Evolutionary conservation across 2,329 filamentous ascomycete species (phyloP), one percentile per base, ranked within the genome.

Genomic region (Colletotrichum simmondsii): DNA sequence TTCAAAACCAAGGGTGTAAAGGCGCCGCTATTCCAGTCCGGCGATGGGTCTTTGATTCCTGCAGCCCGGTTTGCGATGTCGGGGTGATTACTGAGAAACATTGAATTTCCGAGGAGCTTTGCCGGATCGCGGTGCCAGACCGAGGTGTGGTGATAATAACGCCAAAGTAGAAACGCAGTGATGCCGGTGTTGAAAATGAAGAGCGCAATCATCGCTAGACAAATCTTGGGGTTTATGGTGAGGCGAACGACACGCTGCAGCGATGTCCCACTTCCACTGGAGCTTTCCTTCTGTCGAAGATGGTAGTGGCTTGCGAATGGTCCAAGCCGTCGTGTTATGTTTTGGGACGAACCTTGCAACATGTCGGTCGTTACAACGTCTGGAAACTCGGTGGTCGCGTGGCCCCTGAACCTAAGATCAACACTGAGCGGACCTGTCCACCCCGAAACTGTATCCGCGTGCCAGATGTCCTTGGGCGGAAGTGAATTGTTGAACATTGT

Each of bases 71-170:
- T 42, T 4, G 26, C 26, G 7, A 68, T 22, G 1, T 35, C 37
- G 1, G 57, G 64, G 10, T 71, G 32, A 22, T 53, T 58, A 2
- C 52, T 49, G 28, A 68, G 22, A 12, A 68, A 67, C 4, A 68
- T 58, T 52, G 57, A 22, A 12, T 58, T 68, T 4, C 68, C 68
- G 1, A 71, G 37, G 5, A 57, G 24, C 19, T 35, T 71, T 5
- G 49, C 58, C 1, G 68, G 68, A 16, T 66, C 42, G 5, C 57
- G 57, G 19, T 68, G 37, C 68, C 68, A 71, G n/a, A 71, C 14
- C 5, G 49, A 22, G 2, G 56, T 61, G 19, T 46, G n/a, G 1
- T 22, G 46, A 11, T 56, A 24, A 28, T 56, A 67, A 11, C 37
- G 49, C 4, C 61, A 16, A 4, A 62, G 49, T 2, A 58, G 8